phyloP scores from a whole-genome alignment of 2,329 filamentous ascomycete species.

The Colletotrichum incanum region DNA sequence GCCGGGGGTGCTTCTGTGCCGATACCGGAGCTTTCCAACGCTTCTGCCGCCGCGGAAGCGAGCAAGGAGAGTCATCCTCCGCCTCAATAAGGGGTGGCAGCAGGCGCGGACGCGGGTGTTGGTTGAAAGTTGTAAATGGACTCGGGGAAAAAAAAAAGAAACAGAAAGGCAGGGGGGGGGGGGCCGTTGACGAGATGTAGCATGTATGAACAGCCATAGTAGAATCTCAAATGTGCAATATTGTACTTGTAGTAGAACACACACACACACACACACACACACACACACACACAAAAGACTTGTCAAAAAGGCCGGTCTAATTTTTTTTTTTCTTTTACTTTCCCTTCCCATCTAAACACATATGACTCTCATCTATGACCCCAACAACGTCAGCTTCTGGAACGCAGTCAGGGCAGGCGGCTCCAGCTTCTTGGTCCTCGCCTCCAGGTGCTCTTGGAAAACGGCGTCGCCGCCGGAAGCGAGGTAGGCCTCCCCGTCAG shows the following conservation, averaged over 20 bases:
- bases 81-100: slow-evolving; percentile 20
- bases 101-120: not conserved
- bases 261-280: too few relatives aligned
- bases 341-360: not conserved
- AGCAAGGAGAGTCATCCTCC: slow-evolving; percentile 22
- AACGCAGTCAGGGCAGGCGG: slow-evolving; percentile 66
- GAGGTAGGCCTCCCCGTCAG: slow-evolving; percentile 48
- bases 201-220: slow-evolving; percentile 38
- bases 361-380: slow-evolving; percentile 50
- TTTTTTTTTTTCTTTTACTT: not conserved
- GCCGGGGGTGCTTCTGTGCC: slow-evolving; percentile 50
- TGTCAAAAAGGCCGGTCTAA: slow-evolving; percentile 17
- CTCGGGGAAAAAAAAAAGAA: not conserved
- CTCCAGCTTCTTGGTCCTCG: slow-evolving; percentile 61
- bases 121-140: not conserved
- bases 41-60: slow-evolving; percentile 14
- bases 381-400: slow-evolving; percentile 66
- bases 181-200: not conserved
- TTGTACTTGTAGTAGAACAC: slow-evolving; percentile 44
- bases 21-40: not conserved
- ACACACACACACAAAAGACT: too few relatives aligned
- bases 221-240: slow-evolving; percentile 44
- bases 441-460: slow-evolving; percentile 65
- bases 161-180: not conserved
- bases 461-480: slow-evolving; percentile 68